Evolutionary conservation across 306 rosid species (phyloP).

Genomic region (Medicago lupulina): DNA sequence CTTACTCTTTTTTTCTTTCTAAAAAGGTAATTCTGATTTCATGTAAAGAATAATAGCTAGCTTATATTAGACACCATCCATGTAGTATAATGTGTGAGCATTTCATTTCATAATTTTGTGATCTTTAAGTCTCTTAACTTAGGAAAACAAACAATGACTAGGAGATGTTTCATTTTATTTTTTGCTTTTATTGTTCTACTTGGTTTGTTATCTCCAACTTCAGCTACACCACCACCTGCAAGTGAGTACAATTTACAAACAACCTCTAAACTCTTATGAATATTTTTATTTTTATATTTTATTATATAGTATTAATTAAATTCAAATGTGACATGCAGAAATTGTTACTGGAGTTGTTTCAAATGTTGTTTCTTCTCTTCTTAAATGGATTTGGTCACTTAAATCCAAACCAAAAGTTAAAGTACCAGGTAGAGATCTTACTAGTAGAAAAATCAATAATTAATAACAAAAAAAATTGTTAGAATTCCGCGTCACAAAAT

Average conservation of each 20-base stretch:
- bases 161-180: constrained; percentile 48
- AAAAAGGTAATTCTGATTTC: constrained; percentile 46
- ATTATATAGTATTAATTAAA: constrained; percentile 20
- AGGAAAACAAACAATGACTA: constrained; percentile 54
- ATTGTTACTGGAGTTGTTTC: constrained; percentile 79
- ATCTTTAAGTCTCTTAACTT: constrained; percentile 7
- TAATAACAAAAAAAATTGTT: neutral
- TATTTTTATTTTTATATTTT: neutral
- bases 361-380: constrained; percentile 80
- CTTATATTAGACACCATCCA: constrained; percentile 39
- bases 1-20: constrained; percentile 20
- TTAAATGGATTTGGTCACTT: constrained; percentile 87
- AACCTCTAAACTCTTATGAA: constrained; percentile 19
- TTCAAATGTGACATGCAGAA: constrained; percentile 56
- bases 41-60: constrained; percentile 49
- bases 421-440: constrained; percentile 50
- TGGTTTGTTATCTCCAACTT: constrained; percentile 64
- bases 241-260: constrained; percentile 77
- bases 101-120: constrained; percentile 45
- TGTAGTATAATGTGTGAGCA: constrained; percentile 42
- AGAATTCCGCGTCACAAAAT: neutral
- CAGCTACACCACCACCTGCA: constrained; percentile 79
- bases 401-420: constrained; percentile 76
- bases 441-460: neutral
- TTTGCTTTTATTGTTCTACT: constrained; percentile 59